phyloP scores from a whole-genome alignment of 805 yeast species.

The Kuraishia molischiana region DNA sequence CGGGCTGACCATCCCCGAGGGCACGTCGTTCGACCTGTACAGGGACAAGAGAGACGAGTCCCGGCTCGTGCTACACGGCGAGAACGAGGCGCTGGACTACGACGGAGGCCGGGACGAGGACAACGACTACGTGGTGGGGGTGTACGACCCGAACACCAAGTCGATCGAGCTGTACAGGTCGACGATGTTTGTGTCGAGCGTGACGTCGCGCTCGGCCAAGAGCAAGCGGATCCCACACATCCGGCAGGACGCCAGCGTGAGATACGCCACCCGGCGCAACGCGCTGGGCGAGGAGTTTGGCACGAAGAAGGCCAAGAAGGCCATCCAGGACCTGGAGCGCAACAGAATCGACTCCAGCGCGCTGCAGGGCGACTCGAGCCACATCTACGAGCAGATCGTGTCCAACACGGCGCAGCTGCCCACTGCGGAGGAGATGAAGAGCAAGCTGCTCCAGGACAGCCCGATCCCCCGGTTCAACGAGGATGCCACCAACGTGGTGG shows the following conservation, averaged over 20 bases:
- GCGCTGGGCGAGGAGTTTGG: constrained; percentile 95
- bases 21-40: constrained; percentile 55
- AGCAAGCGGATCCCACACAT: constrained; percentile 46
- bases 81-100: constrained; percentile 62
- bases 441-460: constrained; percentile 52
- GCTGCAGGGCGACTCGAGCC: constrained; percentile 58
- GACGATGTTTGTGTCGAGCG: constrained; percentile 53
- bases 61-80: constrained; percentile 59
- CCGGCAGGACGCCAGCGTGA: constrained; percentile 44
- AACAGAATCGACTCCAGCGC: constrained; percentile 82
- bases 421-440: constrained; percentile 50
- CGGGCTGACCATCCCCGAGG: constrained; percentile 55
- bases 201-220: constrained; percentile 53
- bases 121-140: constrained; percentile 59
- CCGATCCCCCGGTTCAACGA: constrained; percentile 74
- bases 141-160: constrained; percentile 61
- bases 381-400: constrained; percentile 74
- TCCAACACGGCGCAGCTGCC: constrained; percentile 68
- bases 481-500: constrained; percentile 77
- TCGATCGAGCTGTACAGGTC: constrained; percentile 52
- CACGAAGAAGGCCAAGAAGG: constrained; percentile 91
- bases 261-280: constrained; percentile 55
- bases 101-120: constrained; percentile 41
- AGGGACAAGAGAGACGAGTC: constrained; percentile 32
- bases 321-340: constrained; percentile 69